Percentiles rank a stretch among this genome's conserved stretches.
These are phyloP conservation scores for Ostreobium quekettii DNA, from an alignment of 139 green algal genomes.

Conservation along the genomic window DNA sequence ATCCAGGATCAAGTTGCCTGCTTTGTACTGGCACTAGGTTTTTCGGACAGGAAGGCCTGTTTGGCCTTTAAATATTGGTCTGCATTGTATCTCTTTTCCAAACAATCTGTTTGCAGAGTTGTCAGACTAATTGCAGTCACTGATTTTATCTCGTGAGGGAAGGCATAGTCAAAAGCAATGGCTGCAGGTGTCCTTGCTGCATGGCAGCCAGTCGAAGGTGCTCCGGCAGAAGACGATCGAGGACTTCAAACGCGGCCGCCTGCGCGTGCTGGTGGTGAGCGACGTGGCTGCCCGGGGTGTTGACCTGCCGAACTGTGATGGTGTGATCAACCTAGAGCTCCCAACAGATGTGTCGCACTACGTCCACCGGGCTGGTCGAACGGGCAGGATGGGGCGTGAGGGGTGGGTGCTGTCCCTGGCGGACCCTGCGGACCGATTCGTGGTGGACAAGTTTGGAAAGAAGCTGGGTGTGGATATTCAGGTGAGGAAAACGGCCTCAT, in stretches of 20 bases:
- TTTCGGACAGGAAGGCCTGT: too few species aligned
- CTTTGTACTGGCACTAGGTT: too few species aligned
- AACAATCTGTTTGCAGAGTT: too few species aligned
- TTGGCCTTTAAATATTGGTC: too few species aligned
- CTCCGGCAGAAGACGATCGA: conserved; percentile 53
- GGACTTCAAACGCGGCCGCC: conserved; percentile 54
- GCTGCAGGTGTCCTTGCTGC: conserved; percentile 44
- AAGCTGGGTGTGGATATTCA: conserved; percentile 12
- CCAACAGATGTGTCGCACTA: conserved; percentile 75
- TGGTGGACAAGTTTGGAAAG: background rate
- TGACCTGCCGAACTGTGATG: conserved; percentile 79
- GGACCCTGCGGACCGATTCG: background rate
- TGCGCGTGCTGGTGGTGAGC: conserved; percentile 71
- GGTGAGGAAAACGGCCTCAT: too few species aligned
- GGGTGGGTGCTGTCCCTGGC: conserved; percentile 10
- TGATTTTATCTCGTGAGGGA: too few species aligned
- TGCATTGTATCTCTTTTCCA: too few species aligned
- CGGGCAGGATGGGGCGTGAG: conserved; percentile 8
- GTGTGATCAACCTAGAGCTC: conserved; percentile 86
- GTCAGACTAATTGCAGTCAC: too few species aligned
- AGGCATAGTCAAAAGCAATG: too few species aligned
- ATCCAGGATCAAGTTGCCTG: too few species aligned
- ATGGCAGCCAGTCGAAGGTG: conserved; percentile 77
- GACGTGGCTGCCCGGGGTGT: conserved; percentile 88
- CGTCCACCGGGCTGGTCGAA: conserved; percentile 26